Evolutionary conservation across 768 basidiomycete species (phyloP), one percentile per base, ranked within the genome.

Genomic region (Mrakia blollopis): DNA sequence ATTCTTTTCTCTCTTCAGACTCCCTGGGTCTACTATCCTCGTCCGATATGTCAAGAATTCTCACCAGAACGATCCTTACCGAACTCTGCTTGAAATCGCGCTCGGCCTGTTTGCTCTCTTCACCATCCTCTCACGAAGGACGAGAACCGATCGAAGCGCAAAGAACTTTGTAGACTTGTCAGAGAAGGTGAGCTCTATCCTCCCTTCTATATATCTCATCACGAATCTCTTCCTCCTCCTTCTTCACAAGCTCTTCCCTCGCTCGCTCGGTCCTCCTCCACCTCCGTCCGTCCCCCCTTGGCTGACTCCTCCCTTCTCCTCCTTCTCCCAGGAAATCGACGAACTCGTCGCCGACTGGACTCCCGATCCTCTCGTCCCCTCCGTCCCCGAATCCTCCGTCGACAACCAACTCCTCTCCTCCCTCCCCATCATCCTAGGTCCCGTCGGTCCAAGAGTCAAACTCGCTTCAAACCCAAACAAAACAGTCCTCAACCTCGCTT

Each of bases 271-370:
- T 30, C 75, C 32, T 21, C 41, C 5, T 10, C 21, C 79, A 39
- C n/a, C 32, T 16, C 21, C 35, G 8, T 32, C 13, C 63, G 6
- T n/a, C 32, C 21, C 13, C 37, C 9, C 35, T 39, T 8, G 32
- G 28, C 61, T 16, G 44, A 62, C 78, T 54, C 57, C 63, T 28
- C 70, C 61, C 21, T n/a, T 44, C 9, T 60, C 68, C 21, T 11
- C 7, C 6, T 77, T 32, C 6, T 37, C 18, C 18, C 80, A 97
- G 94, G 97, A 98, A 90, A 89, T 98, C 61, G 90, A 98, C 82
- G 97, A 98, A 82, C 88, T 98, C 37, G 94, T 99, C 1, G 91
- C 93, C 72, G 97, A 98, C 83, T 99, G 94, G 93, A 85, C 85
- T 3, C 97, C 97, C 0, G 92, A 95, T 78, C 89, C 92, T 11